Base-by-base conservation (phyloP, 164 flowering plant genomes). In the Nymphaea colorata region DNA sequence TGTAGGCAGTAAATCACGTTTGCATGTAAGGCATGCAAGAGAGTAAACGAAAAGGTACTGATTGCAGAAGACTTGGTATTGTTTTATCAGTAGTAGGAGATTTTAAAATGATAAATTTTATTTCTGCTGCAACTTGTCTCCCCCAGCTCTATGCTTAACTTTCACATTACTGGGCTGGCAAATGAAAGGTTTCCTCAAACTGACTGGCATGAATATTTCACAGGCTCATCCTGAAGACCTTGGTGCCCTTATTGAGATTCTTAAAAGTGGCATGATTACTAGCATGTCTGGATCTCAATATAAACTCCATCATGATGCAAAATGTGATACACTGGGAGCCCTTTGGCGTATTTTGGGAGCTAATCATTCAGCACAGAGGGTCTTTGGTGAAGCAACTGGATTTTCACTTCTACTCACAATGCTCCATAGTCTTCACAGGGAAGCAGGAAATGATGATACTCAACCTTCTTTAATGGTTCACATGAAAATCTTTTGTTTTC, bases 381-480 rank as follows among this genome's bases (percentile, higher is more conserved):
- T 92, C 67, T 95, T 95, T 80, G 98, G 98, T 66, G 99, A 95
- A 81, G 91, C 93, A 62, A 95, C 99, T 75, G 99, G 99, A 61
- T 90, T 95, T 77, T 95, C 98, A 59, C 93, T 95, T 72, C 73
- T 95, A 61, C 74, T 90, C 62, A 95, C 99, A 67, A 85, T 84
- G 44, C 91, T 90, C 57, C 91, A 95, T 73, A 73, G 86, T 79
- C 87, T 95, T 73, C 93, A 84, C 78, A 84, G 80, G 81, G 92
- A 87, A 70, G 89, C 67, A 70, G 92, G 70, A 57, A 65, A 66
- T 53, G 69, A 45, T 62, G 81, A 85, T 66, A 69, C 62, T 42
- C 82, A 85, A 57, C 78, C 84, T 71, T 69, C 76, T 71, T 74
- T 79, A 64, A 68, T 68, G 55, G 77, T 75, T 72, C 75, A 80